Base-by-base conservation (phyloP, 495 filamentous ascomycete genomes). In the Stereocaulon alpinum region DNA sequence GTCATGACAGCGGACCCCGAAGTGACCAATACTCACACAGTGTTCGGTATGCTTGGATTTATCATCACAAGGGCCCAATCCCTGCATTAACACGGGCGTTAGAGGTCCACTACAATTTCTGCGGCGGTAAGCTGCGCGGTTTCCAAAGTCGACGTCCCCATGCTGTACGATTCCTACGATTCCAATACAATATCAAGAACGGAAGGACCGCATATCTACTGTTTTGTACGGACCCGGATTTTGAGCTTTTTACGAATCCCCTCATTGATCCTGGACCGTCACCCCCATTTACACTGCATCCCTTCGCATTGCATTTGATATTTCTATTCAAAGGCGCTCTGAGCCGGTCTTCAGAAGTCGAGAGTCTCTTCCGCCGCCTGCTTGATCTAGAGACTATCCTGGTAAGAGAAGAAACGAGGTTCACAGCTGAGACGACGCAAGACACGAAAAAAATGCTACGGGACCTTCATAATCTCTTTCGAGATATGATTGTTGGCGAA, bases 251-350 rank as follows among this genome's bases (percentile, higher is more conserved):
- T 34, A n/a, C 10, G 2, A 15, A 43, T 30, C 34, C 29, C 2
- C n/a, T 51, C 7, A 37, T n/a, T 17, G 45, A 52, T 41, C 18
- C 27, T 6, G 51, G 24, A 43, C 4, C 43, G 12, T 50, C 45
- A 18, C 32, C 45, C 37, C 12, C 24, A 5, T 14, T 9, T 24
- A 18, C 4, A 11, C n/a, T 50, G 18, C 57, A 59, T 30, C 57
- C 57, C 17, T 59, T 59, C 57, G 40, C 45, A 40, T 24, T 59
- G 24, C 57, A 59, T 24, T 47, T 59, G 1, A 20, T 59, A 4
- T 43, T 59, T 4, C 34, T 53, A 24, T 59, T 59, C 34, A 53
- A 53, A 52, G 40, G 45, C 30, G 47, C 51, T 9, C 47, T 59
- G 18, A 18, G 2, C 11, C 34, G 57, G 14, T 51, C 11, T 15